Percentiles rank a stretch among this genome's conserved stretches.
phyloP scores from a whole-genome alignment of 805 yeast genomes.

The Brettanomyces sp. region DNA sequence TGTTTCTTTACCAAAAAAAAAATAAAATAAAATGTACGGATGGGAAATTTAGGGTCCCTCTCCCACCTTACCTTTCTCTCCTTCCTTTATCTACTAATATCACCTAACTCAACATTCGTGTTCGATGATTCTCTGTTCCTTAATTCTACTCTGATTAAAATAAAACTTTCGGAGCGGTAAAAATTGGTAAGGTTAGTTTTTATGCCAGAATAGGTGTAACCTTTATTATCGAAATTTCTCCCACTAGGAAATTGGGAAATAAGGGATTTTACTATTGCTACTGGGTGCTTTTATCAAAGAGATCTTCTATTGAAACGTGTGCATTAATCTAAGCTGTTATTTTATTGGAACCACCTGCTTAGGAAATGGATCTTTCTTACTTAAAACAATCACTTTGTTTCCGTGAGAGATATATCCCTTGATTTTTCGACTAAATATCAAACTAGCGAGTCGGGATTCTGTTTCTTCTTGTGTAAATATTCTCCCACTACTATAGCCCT shows the following conservation, averaged over 20 bases:
- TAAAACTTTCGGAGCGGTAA: too few relatives aligned
- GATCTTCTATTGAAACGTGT: neutral
- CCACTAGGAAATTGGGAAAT: neutral
- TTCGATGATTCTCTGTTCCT: too few relatives aligned
- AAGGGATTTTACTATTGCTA: neutral
- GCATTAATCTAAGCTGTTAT: neutral
- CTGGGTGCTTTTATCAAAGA: neutral
- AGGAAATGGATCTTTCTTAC: constrained; percentile 71
- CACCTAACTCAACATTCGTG: too few relatives aligned
- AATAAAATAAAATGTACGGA: too few relatives aligned
- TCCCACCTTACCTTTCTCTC: too few relatives aligned
- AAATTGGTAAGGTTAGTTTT: too few relatives aligned
- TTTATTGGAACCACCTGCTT: neutral
- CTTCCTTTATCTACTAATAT: too few relatives aligned
- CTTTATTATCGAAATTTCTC: neutral
- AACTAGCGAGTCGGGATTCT: constrained; percentile 61
- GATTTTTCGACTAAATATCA: constrained; percentile 49
- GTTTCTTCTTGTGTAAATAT: constrained; percentile 37
- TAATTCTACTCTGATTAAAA: too few relatives aligned
- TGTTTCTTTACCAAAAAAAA: too few relatives aligned
- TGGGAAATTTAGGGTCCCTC: too few relatives aligned
- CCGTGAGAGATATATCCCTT: constrained; percentile 81
- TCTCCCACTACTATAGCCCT: constrained; percentile 10
- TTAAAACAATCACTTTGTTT: constrained; percentile 62
- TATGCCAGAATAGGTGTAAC: neutral